Base-by-base conservation (phyloP, 257 asterid genomes). In the Petunia secreta region DNA sequence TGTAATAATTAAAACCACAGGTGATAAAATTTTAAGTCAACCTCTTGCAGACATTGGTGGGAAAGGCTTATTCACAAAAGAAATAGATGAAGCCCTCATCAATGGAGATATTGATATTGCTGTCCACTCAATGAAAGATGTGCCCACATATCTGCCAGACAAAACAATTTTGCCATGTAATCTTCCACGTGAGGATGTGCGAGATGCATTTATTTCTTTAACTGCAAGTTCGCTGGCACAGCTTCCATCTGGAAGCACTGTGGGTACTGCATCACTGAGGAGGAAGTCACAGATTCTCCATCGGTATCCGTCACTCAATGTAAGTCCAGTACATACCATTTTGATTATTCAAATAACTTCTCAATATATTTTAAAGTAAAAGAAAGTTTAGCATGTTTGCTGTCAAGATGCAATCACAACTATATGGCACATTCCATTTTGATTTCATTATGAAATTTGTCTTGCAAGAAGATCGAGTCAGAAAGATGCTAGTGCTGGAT, bases 31-130 rank as follows among this genome's bases (percentile, higher is more conserved):
- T 57, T 67, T 93, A 80, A 93, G 89, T 82, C 99, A 95, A 86
- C 99, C 98, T 36, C 84, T 95, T 75, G 99, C 99, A 52, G 98
- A 95, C 87, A 95, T 95, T 9, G 99, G 99, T 65, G 99, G 99
- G 54, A 95, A 95, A 89, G 99, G 98, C 55, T 84, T 95, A 69
- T 95, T 95, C 83, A 95, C 98, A 0, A 95, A 95, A 86, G 99
- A 93, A 86, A 95, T 93, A 75, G 99, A 95, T 4, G 99, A 95
- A 89, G 98, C 98, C 3, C 97, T 95, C 63, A 83, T 95, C 64
- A 90, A 92, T 84, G 84, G 90, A 52, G 97, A 95, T 38, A 92
- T 95, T 62, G 97, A 95, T 81, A 95, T 93, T 63, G 98, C 98
- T 80, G 98, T 93, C 36, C 99, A 95, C 90, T 93, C 99, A 8